Conservation (phyloP, 2,329 filamentous ascomycete genomes). For the Colletotrichum somersetense region DNA sequence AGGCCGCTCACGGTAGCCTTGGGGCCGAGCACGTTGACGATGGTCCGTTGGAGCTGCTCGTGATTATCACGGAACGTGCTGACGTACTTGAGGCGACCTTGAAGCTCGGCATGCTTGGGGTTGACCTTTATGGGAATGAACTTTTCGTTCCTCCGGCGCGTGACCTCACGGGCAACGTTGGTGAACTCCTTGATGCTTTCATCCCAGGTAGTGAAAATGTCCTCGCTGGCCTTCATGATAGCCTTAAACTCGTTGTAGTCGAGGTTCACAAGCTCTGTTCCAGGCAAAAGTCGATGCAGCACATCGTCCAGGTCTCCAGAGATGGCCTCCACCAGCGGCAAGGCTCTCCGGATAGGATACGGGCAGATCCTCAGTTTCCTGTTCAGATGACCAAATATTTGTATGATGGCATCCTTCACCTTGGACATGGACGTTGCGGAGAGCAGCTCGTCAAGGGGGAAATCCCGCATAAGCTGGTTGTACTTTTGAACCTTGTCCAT, state of each 20-base stretch:
- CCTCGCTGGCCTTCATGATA: constrained; percentile 85
- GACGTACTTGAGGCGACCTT: constrained; percentile 93
- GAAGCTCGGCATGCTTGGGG: constrained; percentile 87
- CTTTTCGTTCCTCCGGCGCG: constrained; percentile 92
- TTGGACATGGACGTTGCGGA: constrained; percentile 92
- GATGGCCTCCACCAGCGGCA: constrained; percentile 96
- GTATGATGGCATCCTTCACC: constrained; percentile 86
- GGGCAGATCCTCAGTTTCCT: constrained; percentile 97
- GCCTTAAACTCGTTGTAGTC: constrained; percentile 91
- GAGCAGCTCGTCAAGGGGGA: constrained; percentile 93
- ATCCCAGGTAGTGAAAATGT: constrained; percentile 94
- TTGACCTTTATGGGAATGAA: constrained; percentile 98
- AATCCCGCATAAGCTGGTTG: constrained; percentile 98
- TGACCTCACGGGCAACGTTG: constrained; percentile 95
- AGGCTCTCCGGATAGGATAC: constrained; percentile 90
- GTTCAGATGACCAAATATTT: constrained; percentile 95
- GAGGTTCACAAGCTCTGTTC: constrained; percentile 89
- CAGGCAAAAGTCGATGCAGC: constrained; percentile 86
- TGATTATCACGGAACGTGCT: constrained; percentile 96
- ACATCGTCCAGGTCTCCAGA: constrained; percentile 91
- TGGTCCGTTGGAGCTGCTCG: constrained; percentile 95
- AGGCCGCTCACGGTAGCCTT: constrained; percentile 69
- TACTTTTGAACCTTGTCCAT: constrained; percentile 98
- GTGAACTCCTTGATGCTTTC: constrained; percentile 98
- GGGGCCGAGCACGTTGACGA: constrained; percentile 94